Base-by-base conservation (phyloP, 2,329 filamentous ascomycete species). In the Trichophyton benhamiae region DNA sequence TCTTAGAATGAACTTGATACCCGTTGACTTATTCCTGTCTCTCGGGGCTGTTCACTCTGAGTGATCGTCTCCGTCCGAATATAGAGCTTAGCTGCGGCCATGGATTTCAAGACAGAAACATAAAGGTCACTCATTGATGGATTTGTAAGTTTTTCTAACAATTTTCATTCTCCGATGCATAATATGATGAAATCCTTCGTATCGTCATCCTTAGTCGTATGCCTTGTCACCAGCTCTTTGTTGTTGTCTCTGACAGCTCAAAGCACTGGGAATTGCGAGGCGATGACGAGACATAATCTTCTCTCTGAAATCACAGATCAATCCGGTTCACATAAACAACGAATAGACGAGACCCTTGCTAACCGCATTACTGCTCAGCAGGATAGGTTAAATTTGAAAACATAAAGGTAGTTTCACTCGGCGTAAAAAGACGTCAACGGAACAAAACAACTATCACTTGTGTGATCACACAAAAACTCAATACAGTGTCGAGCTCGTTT, bases 131-230 rank as follows among this genome's bases (percentile, higher is more conserved):
- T 30, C 2, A 7, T 53, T 30, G 25, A 53, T 30, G n/a, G 4
- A 13, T 53, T 36, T 20, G 52, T 55, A 25, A 55, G 52, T 55
- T 55, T 15, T 17, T 36, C 49, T 55, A 33, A 17, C 20, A 33
- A 55, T 5, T 6, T n/a, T n/a, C 8, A 36, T 36, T 17, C 15
- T 20, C 6, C 30, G n/a, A 36, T 17, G 13, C 30, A 52, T 36
- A 36, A 8, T 70, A 87, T 92, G 90, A 95, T 92, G 90, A 94
- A 85, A 91, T 80, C 74, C 75, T 77, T 77, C 27, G 81, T 91
- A 91, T 91, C 87, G 89, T 95, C 90, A 95, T 95, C 90, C 90
- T 95, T 95, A 95, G 89, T 80, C 90, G 82, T 86, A 95, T 76
- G 75, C 77, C 76, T 72, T 72, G 72, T 70, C 72, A 70, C 72